Conservation (phyloP, 2,329 filamentous ascomycete genomes). For the Colletotrichum sidae region DNA sequence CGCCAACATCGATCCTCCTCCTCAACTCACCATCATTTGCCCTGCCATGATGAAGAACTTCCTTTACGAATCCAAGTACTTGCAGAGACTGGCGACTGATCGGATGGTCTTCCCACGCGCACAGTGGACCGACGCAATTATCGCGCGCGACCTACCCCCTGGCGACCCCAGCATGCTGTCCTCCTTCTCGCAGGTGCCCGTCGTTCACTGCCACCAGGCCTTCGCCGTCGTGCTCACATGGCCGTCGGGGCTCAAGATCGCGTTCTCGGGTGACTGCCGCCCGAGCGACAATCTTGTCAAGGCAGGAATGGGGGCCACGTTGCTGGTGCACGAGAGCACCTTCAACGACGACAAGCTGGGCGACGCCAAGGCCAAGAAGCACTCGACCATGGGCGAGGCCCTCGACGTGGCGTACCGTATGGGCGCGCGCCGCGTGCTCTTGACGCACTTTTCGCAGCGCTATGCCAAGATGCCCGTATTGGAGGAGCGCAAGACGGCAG, state of each 20-base stretch:
- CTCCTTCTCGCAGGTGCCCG: slow-evolving; percentile 74
- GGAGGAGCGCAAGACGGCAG: slow-evolving; percentile 49
- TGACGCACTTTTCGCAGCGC: slow-evolving; percentile 96
- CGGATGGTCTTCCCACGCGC: slow-evolving; percentile 52
- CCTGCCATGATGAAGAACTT: slow-evolving; percentile 79
- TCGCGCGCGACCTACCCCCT: slow-evolving; percentile 52
- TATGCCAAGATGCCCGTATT: slow-evolving; percentile 81
- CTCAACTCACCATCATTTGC: slow-evolving; percentile 74
- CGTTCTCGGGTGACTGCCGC: slow-evolving; percentile 94
- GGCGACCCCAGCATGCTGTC: slow-evolving; percentile 68
- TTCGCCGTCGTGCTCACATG: slow-evolving; percentile 84
- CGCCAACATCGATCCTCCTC: slow-evolving; percentile 44
- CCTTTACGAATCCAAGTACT: slow-evolving; percentile 80
- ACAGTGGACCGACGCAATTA: not conserved
- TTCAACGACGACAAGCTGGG: slow-evolving; percentile 86
- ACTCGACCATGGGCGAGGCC: slow-evolving; percentile 90
- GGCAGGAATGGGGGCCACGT: slow-evolving; percentile 80
- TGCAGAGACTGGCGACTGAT: slow-evolving; percentile 81
- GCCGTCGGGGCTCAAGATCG: slow-evolving; percentile 83
- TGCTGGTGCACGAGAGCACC: slow-evolving; percentile 95
- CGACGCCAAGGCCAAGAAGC: slow-evolving; percentile 89
- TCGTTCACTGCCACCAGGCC: slow-evolving; percentile 84
- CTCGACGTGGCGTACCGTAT: slow-evolving; percentile 81
- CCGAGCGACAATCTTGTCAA: slow-evolving; percentile 76
- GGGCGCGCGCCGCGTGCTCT: slow-evolving; percentile 81